A percentile compares a stretch with the other conserved stretches of the same genome.
These are phyloP conservation scores for Pseudoneurospora amorphoporcata DNA, from an alignment of 495 filamentous ascomycete species.

Conservation along the genomic window DNA sequence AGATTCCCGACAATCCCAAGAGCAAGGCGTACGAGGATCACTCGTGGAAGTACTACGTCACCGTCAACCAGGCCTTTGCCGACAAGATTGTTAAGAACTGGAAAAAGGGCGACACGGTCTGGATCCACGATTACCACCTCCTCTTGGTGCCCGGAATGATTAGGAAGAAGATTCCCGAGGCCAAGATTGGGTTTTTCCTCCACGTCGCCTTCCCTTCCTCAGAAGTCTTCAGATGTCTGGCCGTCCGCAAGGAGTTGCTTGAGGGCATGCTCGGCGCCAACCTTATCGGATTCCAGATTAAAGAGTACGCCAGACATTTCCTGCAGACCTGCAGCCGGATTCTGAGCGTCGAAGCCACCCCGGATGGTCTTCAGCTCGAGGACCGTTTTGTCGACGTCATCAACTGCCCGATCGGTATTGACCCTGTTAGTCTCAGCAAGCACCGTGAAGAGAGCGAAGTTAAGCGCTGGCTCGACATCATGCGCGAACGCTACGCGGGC, in stretches of 20 bases:
- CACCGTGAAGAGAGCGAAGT: slow-evolving; percentile 67
- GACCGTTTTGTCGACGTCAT: slow-evolving; percentile 83
- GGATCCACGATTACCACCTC: slow-evolving; percentile 92
- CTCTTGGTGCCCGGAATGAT: slow-evolving; percentile 88
- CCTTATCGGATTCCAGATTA: slow-evolving; percentile 82
- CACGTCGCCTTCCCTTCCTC: slow-evolving; percentile 93
- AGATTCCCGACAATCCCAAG: slow-evolving; percentile 92
- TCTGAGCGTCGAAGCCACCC: slow-evolving; percentile 74
- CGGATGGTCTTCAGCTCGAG: slow-evolving; percentile 80
- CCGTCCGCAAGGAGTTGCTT: slow-evolving; percentile 71
- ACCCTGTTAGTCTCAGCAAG: slow-evolving; percentile 61
- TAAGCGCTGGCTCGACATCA: slow-evolving; percentile 62
- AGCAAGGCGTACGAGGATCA: slow-evolving; percentile 96
- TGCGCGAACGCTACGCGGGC: slow-evolving; percentile 67
- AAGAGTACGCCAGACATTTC: slow-evolving; percentile 87
- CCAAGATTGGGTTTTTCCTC: slow-evolving; percentile 89
- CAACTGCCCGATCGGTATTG: slow-evolving; percentile 69
- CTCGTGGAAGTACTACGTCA: slow-evolving; percentile 88
- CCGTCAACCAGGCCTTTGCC: slow-evolving; percentile 81
- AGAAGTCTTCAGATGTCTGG: slow-evolving; percentile 84
- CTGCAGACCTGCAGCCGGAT: slow-evolving; percentile 86
- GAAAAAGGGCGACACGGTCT: slow-evolving; percentile 83
- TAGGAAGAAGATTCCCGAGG: slow-evolving; percentile 74
- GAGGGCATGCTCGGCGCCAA: slow-evolving; percentile 88
- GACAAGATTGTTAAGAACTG: slow-evolving; percentile 81